Base-by-base conservation (phyloP, 179 eudicot species). In the Beta corolliflora region DNA sequence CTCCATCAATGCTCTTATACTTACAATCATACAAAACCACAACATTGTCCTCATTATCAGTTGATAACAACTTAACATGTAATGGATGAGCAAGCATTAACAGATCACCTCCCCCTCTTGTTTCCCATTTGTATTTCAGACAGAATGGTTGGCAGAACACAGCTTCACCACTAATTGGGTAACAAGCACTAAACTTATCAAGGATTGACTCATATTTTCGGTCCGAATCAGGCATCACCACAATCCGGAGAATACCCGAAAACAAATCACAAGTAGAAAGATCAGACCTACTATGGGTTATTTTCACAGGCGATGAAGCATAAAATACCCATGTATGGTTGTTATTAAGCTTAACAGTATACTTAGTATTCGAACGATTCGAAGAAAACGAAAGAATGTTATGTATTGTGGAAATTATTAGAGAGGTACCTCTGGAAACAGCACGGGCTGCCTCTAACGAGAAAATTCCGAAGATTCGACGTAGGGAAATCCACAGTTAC, bases 31-130 rank as follows among this genome's bases (percentile, higher is more conserved):
- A 88, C 88, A 94, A 84, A 75, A 93, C 88, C 36, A 84, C 77
- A 15, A 88, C 53, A 53, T 76, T 60, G 41, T 77, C 77, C 46
- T 84, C 15, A 79, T 76, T 84, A 13, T 77, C 85, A 59, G 79
- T 76, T 0, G 90, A 85, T 67, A 94, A 80, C 73, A 94, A 86
- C 80, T 79, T 83, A 66, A 91, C 60, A 85, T 94, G 98, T 16
- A 93, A 89, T 66, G 97, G 91, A 79, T 94, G 94, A 56, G 98
- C 97, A 61, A 94, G 91, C 93, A 91, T 89, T 48, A 94, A 84
- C 83, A 94, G 73, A 82, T 93, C 94, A 45, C 98, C 98, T 88
- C 88, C 89, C 5, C 98, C 98, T 61, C 81, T 85, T 75, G 83
- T 93, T 21, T 91, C 92, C 94, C 94, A 94, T 71, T 81, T 93